Conservation (phyloP, 352 stramenopile species). For the Phytophthora europaea region DNA sequence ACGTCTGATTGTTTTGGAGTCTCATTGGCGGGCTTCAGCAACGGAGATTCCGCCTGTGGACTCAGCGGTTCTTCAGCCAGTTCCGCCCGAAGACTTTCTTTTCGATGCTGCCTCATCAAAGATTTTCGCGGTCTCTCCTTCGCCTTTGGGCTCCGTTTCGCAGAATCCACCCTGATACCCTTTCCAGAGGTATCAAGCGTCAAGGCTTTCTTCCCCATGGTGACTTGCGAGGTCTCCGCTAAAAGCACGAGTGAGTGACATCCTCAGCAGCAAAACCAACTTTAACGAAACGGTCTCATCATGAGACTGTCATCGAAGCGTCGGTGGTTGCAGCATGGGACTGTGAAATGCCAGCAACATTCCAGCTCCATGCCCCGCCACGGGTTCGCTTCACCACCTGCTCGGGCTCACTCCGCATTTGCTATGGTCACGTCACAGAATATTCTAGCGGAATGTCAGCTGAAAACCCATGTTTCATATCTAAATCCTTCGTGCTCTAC, state of each 20-base stretch:
- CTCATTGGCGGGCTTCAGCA: constrained; percentile 40
- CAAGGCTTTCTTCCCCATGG: constrained; percentile 31
- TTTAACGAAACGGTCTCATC: constrained; percentile 13
- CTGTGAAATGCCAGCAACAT: constrained; percentile 3
- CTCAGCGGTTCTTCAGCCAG: constrained; percentile 16
- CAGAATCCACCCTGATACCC: not conserved
- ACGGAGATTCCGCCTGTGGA: constrained; percentile 47
- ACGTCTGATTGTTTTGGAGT: not conserved
- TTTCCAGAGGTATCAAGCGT: constrained; percentile 19
- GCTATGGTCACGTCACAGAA: not conserved
- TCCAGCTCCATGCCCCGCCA: not conserved
- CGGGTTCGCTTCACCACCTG: not conserved
- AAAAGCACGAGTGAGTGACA: constrained; percentile 19
- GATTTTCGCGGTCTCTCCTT: constrained; percentile 30
- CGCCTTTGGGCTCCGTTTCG: constrained; percentile 17
- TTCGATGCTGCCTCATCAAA: constrained; percentile 28
- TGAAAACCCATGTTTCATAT: constrained; percentile 14
- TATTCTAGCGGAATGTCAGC: constrained; percentile 18
- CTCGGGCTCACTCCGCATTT: not conserved
- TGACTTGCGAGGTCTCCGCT: constrained; percentile 1
- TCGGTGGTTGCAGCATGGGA: constrained; percentile 31
- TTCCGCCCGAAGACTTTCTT: constrained; percentile 20
- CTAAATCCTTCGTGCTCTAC: constrained; percentile 4
- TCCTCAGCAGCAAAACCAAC: constrained; percentile 14
- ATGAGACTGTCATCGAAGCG: constrained; percentile 10